Evolutionary conservation across 257 asterid species (phyloP).

Genomic region (Solanum virginianum): DNA sequence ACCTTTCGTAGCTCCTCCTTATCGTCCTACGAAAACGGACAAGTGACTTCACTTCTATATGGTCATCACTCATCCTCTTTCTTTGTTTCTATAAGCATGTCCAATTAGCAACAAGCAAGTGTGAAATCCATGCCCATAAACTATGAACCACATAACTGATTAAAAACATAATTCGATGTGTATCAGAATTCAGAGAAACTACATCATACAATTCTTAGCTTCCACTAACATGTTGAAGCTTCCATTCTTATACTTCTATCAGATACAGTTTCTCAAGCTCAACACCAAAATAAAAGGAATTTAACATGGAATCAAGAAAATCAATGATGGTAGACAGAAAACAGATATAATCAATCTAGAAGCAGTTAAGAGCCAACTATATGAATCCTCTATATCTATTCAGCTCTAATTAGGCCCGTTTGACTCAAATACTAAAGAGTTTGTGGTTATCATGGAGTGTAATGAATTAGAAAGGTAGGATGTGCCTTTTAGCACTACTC

Average conservation of each 20-base stretch:
- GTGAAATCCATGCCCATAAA: not conserved
- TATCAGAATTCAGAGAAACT: not conserved
- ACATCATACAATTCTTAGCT: not conserved
- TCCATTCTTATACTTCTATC: not conserved
- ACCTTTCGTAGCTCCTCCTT: not conserved
- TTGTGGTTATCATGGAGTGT: too few species aligned
- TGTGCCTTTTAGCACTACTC: not conserved
- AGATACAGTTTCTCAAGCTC: not conserved
- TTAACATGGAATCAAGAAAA: not conserved
- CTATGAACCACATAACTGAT: not conserved
- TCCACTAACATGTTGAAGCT: not conserved
- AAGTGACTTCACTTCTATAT: not conserved
- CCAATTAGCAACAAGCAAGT: not conserved
- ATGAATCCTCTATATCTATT: not conserved
- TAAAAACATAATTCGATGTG: not conserved
- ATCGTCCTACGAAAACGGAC: not conserved
- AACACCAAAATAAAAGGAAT: not conserved
- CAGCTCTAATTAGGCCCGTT: not conserved
- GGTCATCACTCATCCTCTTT: not conserved
- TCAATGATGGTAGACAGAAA: not conserved
- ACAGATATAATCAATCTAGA: not conserved
- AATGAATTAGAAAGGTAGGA: not conserved
- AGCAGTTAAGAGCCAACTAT: not conserved
- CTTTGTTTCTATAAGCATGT: too few species aligned
- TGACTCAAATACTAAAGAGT: not conserved